Evolutionary conservation across 1,284 basidiomycete species (phyloP), one percentile per base, ranked within the genome.

Genomic region (Ceratobasidium sp.): DNA sequence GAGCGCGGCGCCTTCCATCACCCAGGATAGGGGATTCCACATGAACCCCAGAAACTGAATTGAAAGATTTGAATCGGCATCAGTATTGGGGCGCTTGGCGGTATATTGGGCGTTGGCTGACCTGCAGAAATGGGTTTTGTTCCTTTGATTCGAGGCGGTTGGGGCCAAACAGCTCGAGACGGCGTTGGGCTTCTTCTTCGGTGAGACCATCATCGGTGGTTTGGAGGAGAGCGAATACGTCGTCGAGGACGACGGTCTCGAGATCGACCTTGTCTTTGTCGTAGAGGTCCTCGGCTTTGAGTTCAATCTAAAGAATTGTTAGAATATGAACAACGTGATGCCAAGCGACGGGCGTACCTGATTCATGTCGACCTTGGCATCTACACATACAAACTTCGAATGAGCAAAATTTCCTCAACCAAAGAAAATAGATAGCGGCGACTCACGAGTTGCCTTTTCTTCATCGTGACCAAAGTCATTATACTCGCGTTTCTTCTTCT

Each of bases 221-320:
- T 85, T 98, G 96, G 73, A 99, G 91, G 77, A 99, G 91, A 78
- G 92, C 95, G 89, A 97, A 97, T 84, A 98, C 96, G 82, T 98
- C 96, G 79, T 97, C 96, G 83, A 99, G 93, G 80, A 96, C 93
- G 82, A 99, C 92, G 64, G 95, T 97, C 87, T 98, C 97, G 74
- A 99, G 89, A 85, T 99, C 97, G 84, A 99, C 97, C 88, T 99
- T 99, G 86, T 98, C 96, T 87, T 97, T 98, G 86, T 97, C 94
- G 84, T 97, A 98, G 62, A 99, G 86, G 85, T 99, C 96, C 84
- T 97, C 95, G 11, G 95, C 94, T 83, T 92, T 96, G 80, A 97
- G 75, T 54, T 77, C 72, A 48, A 77, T 78, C 76, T 77, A 59
- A 24, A n/a, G 45, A 15, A 29, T 7, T 19, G 50, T 66, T 9